Evolutionary conservation across 345 rosid species (phyloP), one percentile per base, ranked within the genome.

Genomic region (Citrus trifoliata): DNA sequence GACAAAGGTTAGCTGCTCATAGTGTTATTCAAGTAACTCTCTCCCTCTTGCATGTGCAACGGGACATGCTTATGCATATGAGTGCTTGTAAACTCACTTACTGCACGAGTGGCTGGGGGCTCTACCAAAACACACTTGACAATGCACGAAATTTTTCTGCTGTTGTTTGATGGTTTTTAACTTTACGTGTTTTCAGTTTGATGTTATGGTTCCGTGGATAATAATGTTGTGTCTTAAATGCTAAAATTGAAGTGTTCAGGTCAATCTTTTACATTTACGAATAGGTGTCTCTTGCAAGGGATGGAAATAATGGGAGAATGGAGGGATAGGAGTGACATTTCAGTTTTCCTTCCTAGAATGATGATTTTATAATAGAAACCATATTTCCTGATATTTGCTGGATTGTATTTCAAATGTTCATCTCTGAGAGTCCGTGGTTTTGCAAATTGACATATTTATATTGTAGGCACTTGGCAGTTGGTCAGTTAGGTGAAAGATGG

Each of bases 1-100:
- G 90, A 85, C 93, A 80, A 87, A 93, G 95, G 78, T 87, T 86
- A 82, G 96, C 96, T 55, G 98, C 99, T 79, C 99, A 97, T 80
- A 97, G 95, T 82, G 84, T 97, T 78, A 97, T 93, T 82, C 99
- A 94, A 95, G 99, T 96, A 38, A 55, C 67, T 82, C 64, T 62
- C 70, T 79, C 78, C 61, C 79, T 73, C 74, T 78, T 70, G 3
- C 70, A 10, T 27, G 0, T 40, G 22, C 25, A 6, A 42, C 0
- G 30, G 21, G 21, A 21, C 46, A 55, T 16, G 21, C 55, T 40
- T 4, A 10, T 40, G 46, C 46, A 9, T 40, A 10, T 40, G 13
- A 10, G 19, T 48, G 21, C 19, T 48, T 48, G 55, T 14, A 48
- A 48, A 48, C 55, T 48, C 55, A 48, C 55, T 12, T 2, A 48